Percentiles rank a stretch among this genome's conserved stretches.
phyloP scores from a whole-genome alignment of 2,329 filamentous ascomycete species.

The Chlorencoelia australis region DNA sequence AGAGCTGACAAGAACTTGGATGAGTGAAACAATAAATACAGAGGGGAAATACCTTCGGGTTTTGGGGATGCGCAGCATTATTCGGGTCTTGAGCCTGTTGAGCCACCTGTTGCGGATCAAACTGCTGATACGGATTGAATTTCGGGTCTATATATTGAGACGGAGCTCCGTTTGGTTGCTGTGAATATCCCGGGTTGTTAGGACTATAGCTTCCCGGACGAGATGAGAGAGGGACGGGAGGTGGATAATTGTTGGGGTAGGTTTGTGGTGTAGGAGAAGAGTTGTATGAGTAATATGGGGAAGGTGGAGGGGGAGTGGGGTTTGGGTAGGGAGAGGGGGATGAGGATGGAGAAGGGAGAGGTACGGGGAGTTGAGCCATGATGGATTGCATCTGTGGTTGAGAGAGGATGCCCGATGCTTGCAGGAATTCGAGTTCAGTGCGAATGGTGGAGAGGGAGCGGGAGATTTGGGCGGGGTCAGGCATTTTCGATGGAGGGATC shows the following conservation, averaged over 20 bases:
- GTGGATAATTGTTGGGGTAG: no score
- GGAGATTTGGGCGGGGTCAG: constrained; percentile 21
- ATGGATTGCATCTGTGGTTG: constrained; percentile 26
- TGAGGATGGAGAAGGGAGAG: not conserved
- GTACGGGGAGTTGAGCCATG: constrained; percentile 27
- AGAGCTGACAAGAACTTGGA: no score
- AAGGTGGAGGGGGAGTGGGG: not conserved
- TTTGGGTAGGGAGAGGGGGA: not conserved
- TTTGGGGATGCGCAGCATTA: constrained; percentile 24
- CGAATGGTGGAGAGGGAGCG: constrained; percentile 20
- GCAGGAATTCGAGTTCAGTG: constrained; percentile 24
- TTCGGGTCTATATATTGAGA: constrained; percentile 22
- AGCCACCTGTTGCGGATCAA: constrained; percentile 16
- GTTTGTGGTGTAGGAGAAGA: no score
- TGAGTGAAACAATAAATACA: no score
- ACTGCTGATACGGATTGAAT: constrained; percentile 17
- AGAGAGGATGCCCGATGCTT: constrained; percentile 22
- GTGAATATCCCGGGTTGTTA: no score
- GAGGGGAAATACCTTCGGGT: constrained; percentile 17
- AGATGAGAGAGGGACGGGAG: no score
- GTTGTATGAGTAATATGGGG: no score
- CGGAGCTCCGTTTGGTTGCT: constrained; percentile 19
- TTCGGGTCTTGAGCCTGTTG: constrained; percentile 25
- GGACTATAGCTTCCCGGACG: no score
- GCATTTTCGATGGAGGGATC: constrained; percentile 12